Conservation (phyloP, 2,329 filamentous ascomycete species). For the Gnomoniopsis smithogilvyi region DNA sequence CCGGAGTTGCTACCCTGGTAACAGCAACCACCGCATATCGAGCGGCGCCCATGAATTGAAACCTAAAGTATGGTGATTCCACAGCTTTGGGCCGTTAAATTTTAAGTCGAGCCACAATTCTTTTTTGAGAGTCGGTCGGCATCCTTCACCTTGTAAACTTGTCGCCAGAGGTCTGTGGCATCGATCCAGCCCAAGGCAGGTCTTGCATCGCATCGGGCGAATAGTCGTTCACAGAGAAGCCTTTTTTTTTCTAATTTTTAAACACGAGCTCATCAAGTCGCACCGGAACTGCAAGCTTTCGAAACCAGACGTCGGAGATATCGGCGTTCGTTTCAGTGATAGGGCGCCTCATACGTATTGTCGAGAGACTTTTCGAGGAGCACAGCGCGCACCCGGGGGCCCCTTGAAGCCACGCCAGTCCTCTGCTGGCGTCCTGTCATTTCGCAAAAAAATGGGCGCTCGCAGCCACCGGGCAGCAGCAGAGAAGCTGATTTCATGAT, state of each 20-base stretch:
- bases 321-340: neutral
- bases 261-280: constrained; percentile 10
- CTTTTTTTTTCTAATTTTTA: too few species aligned
- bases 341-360: constrained; percentile 4
- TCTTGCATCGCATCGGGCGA: neutral
- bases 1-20: too few species aligned
- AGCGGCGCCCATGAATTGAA: neutral
- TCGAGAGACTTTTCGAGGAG: neutral
- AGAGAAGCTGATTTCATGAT: neutral
- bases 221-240: neutral
- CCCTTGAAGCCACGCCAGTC: neutral
- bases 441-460: constrained; percentile 1
- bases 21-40: too few species aligned
- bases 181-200: neutral
- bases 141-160: neutral
- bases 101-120: neutral
- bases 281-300: constrained; percentile 3
- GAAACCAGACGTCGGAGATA: constrained; percentile 4
- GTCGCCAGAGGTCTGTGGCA: neutral
- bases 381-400: neutral
- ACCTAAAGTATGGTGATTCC: neutral
- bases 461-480: neutral
- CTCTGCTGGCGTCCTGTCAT: neutral
- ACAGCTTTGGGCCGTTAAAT: neutral
- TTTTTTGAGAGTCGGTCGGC: neutral